phyloP scores from a whole-genome alignment of 2,329 filamentous ascomycete species.

The Triangularia verruculosa region DNA sequence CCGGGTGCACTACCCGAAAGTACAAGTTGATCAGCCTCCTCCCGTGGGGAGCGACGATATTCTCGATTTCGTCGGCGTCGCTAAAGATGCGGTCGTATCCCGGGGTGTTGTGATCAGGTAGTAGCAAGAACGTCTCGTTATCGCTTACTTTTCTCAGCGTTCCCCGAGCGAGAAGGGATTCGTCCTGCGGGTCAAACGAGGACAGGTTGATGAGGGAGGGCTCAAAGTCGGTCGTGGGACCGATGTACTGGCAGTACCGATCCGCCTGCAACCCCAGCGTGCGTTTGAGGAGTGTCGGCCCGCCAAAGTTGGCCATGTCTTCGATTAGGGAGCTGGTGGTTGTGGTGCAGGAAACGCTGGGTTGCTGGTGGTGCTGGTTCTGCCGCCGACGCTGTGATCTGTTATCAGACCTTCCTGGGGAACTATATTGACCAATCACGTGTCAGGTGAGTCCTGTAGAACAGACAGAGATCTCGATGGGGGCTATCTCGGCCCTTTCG shows the following conservation, averaged over 20 bases:
- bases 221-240: constrained; percentile 79
- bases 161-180: constrained; percentile 68
- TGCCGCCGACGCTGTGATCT: constrained; percentile 42
- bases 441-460: constrained; percentile 40
- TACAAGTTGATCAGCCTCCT: constrained; percentile 74
- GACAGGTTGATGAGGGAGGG: constrained; percentile 79
- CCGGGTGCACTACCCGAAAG: constrained; percentile 76
- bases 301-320: constrained; percentile 69
- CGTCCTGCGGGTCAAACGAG: constrained; percentile 75
- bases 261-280: constrained; percentile 74
- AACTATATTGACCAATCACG: constrained; percentile 52
- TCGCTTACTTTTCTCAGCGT: constrained; percentile 74
- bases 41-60: constrained; percentile 73
- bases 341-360: constrained; percentile 58
- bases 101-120: constrained; percentile 70
- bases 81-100: constrained; percentile 68
- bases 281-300: constrained; percentile 62
- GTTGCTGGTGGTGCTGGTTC: constrained; percentile 52
- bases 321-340: constrained; percentile 63
- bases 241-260: constrained; percentile 79
- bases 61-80: constrained; percentile 67
- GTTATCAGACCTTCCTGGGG: constrained; percentile 54
- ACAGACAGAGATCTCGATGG: constrained; percentile 24
- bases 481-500: not conserved
- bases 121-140: constrained; percentile 74